Base-by-base conservation (phyloP, 2,329 filamentous ascomycete genomes). In the Huntiella savannae region DNA sequence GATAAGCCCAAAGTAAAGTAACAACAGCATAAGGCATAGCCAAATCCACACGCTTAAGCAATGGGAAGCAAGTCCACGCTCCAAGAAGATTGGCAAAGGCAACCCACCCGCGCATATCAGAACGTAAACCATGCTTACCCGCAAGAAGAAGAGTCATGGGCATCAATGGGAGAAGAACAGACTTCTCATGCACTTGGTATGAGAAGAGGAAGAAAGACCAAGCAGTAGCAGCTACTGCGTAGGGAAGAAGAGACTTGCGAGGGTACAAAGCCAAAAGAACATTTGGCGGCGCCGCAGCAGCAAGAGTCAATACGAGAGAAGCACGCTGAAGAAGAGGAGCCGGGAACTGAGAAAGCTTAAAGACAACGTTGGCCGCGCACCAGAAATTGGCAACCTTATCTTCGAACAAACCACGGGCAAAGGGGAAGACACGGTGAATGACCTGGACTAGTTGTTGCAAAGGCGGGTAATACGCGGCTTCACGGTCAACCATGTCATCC, bases 331-430 rank as follows among this genome's bases (percentile, higher is more conserved):
- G 73, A 4, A 85, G 60, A 5, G 72, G 69, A 2, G 75, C 62
- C 1, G 83, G 76, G 53, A 85, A 91, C 13, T 73, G 66, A 51
- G 82, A 74, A 34, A 98, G 73, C 63, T 98, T 98, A 64, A 94
- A 70, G 47, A 92, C 70, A 1, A 91, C 80, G 58, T 96, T 92
- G 47, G 88, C 69, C 4, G 86, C 80, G 59, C 91, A 98, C 91
- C 91, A 98, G 56, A 95, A 81, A 59, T 98, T 98, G 56, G 91
- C 91, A 15, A 98, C 92, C 62, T 98, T 98, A 66, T 96, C 91
- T 63, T 98, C 92, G 56, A 96, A 98, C 5, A 98, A 66, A 3
- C 91, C 91, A n/a, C 91, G 77, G 1, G 87, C 77, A 58, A 98
- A 95, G 1, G 92, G 91, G 56, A 98, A 96, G 48, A 96, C 73